phyloP scores from a whole-genome alignment of 768 basidiomycete genomes.

The Kondoa malvinella region DNA sequence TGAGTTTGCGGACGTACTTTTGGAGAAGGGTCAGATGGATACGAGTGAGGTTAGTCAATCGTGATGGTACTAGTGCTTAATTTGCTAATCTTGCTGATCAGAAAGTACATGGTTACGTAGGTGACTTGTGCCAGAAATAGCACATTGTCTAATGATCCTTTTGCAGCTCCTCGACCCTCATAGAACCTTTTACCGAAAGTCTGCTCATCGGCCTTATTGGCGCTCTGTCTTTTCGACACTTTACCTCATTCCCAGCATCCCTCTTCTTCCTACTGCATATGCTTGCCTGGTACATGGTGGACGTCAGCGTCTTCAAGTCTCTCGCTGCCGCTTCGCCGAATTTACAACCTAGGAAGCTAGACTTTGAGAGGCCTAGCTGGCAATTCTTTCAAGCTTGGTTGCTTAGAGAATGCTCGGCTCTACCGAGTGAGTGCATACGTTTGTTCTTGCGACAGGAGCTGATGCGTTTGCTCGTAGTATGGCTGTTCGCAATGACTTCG shows the following conservation, averaged over 20 bases:
- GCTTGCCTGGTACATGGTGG: slow-evolving; percentile 52
- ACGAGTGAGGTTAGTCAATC: slow-evolving; percentile 42
- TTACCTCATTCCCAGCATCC: slow-evolving; percentile 35
- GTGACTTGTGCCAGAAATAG: not conserved
- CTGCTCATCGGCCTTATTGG: slow-evolving; percentile 53
- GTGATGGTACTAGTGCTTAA: not conserved
- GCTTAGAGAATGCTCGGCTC: slow-evolving; percentile 57
- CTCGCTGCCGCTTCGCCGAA: slow-evolving; percentile 37
- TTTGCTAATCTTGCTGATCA: slow-evolving; percentile 20
- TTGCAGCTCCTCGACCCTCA: slow-evolving; percentile 48
- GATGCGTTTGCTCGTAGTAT: not conserved
- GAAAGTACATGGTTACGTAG: slow-evolving; percentile 71
- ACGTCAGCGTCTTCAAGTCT: slow-evolving; percentile 64
- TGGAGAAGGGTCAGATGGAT: slow-evolving; percentile 89
- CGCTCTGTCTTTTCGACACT: slow-evolving; percentile 41
- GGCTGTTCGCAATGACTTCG: not conserved
- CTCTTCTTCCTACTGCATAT: slow-evolving; percentile 42
- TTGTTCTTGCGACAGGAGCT: not conserved
- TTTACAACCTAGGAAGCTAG: slow-evolving; percentile 34
- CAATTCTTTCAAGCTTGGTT: slow-evolving; percentile 63
- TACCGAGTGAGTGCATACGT: slow-evolving; percentile 38
- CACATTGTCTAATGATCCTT: not conserved
- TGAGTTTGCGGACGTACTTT: slow-evolving; percentile 69
- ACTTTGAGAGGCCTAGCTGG: slow-evolving; percentile 37
- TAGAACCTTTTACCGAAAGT: slow-evolving; percentile 86